These are phyloP conservation scores for Rhynchosporium agropyri DNA, from an alignment of 2,329 filamentous ascomycete genomes.

Conservation along the genomic window DNA sequence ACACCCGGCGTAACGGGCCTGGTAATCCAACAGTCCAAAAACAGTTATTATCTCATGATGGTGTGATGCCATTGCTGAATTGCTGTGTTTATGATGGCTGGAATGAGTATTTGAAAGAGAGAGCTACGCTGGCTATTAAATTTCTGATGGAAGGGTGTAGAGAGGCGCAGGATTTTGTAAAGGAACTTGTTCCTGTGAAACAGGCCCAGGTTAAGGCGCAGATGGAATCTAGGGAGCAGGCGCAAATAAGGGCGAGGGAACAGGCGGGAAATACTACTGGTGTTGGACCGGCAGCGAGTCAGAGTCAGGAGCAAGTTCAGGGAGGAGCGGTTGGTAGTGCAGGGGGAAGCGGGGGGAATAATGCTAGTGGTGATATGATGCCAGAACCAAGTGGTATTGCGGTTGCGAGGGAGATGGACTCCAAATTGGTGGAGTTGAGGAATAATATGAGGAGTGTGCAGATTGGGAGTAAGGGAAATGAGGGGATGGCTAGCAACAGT, in stretches of 20 bases:
- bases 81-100: slow-evolving; percentile 91
- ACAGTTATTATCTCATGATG: slow-evolving; percentile 82
- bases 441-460: slow-evolving; percentile 24
- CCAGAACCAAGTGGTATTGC: slow-evolving; percentile 15
- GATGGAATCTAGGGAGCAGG: slow-evolving; percentile 27
- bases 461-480: neutral
- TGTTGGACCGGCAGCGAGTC: neutral
- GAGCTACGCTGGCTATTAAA: slow-evolving; percentile 85
- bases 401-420: slow-evolving; percentile 24
- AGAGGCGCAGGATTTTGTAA: slow-evolving; percentile 71
- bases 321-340: neutral
- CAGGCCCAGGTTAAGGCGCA: slow-evolving; percentile 35
- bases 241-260: slow-evolving; percentile 19
- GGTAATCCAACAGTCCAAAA: slow-evolving; percentile 78
- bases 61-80: slow-evolving; percentile 83
- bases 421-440: slow-evolving; percentile 27
- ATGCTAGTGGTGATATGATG: neutral
- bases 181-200: slow-evolving; percentile 49
- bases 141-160: slow-evolving; percentile 77
- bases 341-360: neutral
- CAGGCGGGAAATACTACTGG: slow-evolving; percentile 5
- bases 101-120: slow-evolving; percentile 92
- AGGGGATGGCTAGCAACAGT: neutral
- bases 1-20: slow-evolving; percentile 58
- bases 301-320: slow-evolving; percentile 11